Evolutionary conservation across 2,329 filamentous ascomycete genomes (phyloP).

Genomic region (Calonectria henricotiae): DNA sequence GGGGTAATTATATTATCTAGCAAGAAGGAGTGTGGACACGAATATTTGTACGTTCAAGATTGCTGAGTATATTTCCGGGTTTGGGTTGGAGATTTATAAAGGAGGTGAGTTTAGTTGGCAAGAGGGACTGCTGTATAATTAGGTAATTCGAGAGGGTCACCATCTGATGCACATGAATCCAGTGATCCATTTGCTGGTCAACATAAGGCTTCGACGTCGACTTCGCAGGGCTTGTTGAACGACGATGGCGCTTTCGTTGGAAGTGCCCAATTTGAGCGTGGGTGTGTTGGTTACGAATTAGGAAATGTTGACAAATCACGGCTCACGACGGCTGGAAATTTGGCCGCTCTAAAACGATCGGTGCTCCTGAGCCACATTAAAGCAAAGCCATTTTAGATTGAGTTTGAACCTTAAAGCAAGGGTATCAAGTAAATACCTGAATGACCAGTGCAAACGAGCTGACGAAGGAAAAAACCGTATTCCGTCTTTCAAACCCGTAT

Average conservation of each 20-base stretch:
- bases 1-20: too few species aligned
- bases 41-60: too few species aligned
- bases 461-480: constrained; percentile 1
- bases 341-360: neutral
- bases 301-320: constrained; percentile 28
- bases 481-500: constrained; percentile 33
- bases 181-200: neutral
- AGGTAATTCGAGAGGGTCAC: neutral
- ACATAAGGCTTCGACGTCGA: neutral
- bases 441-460: neutral
- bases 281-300: constrained; percentile 1
- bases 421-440: constrained; percentile 3
- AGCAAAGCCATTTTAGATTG: neutral
- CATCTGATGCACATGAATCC: neutral
- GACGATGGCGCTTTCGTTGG: neutral
- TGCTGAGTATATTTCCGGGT: too few species aligned
- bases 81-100: too few species aligned
- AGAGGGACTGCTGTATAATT: neutral
- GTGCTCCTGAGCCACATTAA: neutral
- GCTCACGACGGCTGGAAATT: constrained; percentile 33
- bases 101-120: neutral
- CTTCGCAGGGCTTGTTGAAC: neutral
- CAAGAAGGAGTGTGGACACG: too few species aligned
- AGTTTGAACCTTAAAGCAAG: constrained; percentile 1
- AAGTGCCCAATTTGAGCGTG: neutral